Base-by-base conservation (phyloP, 495 filamentous ascomycete genomes). In the Penicillium arizonense region DNA sequence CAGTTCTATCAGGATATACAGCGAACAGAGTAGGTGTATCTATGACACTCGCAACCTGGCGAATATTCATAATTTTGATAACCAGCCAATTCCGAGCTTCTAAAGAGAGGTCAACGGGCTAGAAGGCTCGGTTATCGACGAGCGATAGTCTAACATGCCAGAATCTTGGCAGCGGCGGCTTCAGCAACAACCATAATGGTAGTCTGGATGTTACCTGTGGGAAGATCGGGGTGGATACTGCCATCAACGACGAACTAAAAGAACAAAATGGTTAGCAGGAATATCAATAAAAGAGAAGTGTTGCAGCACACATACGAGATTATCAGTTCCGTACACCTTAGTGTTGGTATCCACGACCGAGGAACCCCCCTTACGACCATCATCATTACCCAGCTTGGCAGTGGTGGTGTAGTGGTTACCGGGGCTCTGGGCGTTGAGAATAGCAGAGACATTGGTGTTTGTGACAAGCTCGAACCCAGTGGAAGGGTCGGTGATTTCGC, bases 381-480 rank as follows among this genome's bases (percentile, higher is more conserved):
- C 83, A 62, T 89, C 83, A 23, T 68, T 67, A 38, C 87, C 87
- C 53, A 90, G 73, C 76, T 87, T 88, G 38, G 73, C 70, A 30
- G 75, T 80, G 26, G 78, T 79, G 55, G 87, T 77, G 85, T 87
- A 90, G 77, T 90, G 88, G 68, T 87, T 89, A 52, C 86, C 72
- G 28, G 83, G 73, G 20, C 82, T 81, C 11, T 56, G 42, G 14
- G 56, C 45, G 2, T 65, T 54, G 44, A 79, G 77, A 28, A 79
- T 73, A 35, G 80, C 66, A 56, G 82, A 80, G 44, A 57, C 55
- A 38, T 82, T 76, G 33, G 84, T 77, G 61, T 84, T 84, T 2
- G 79, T 73, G 16, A 74, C 58, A 1, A 81, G 73, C 1, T 79
- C 77, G 18, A 72, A 62, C 57, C 77, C 78, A 10, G 77, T 46